phyloP scores from a whole-genome alignment of 352 stramenopile species.

The Bremia lactucae region DNA sequence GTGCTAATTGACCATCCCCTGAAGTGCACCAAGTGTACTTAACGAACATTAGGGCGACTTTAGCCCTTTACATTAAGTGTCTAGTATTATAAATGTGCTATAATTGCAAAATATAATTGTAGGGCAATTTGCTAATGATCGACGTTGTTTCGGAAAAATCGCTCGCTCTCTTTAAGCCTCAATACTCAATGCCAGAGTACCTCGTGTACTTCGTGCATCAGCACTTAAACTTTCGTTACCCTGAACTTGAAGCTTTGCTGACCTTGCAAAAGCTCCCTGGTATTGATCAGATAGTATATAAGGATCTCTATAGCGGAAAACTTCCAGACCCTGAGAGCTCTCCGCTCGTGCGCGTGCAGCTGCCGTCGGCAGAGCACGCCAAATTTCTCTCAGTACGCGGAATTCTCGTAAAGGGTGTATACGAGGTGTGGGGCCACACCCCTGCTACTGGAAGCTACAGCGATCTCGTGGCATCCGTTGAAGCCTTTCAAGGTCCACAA shows the following conservation, averaged over 20 bases:
- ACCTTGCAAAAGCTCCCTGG: slow-evolving; percentile 40
- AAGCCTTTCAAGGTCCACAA: slow-evolving; percentile 17
- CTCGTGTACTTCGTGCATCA: slow-evolving; percentile 78
- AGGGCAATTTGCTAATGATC: no score
- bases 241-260: slow-evolving; percentile 68
- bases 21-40: no score
- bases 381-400: slow-evolving; percentile 71
- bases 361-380: slow-evolving; percentile 48
- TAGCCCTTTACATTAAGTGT: no score
- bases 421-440: slow-evolving; percentile 61
- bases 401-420: slow-evolving; percentile 77
- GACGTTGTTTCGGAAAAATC: no score
- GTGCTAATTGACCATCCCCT: no score
- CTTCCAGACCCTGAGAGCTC: slow-evolving; percentile 40
- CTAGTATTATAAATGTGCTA: no score
- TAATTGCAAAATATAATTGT: no score
- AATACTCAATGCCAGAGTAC: slow-evolving; percentile 67
- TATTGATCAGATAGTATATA: slow-evolving; percentile 23
- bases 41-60: no score
- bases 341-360: slow-evolving; percentile 46
- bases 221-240: slow-evolving; percentile 77
- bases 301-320: slow-evolving; percentile 14
- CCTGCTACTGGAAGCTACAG: slow-evolving; percentile 26
- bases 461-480: slow-evolving; percentile 37
- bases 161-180: no score